A percentile compares a stretch with the other conserved stretches of the same genome.
phyloP scores from a whole-genome alignment of 2,329 filamentous ascomycete genomes.

The Hymenoscyphus albidus region DNA sequence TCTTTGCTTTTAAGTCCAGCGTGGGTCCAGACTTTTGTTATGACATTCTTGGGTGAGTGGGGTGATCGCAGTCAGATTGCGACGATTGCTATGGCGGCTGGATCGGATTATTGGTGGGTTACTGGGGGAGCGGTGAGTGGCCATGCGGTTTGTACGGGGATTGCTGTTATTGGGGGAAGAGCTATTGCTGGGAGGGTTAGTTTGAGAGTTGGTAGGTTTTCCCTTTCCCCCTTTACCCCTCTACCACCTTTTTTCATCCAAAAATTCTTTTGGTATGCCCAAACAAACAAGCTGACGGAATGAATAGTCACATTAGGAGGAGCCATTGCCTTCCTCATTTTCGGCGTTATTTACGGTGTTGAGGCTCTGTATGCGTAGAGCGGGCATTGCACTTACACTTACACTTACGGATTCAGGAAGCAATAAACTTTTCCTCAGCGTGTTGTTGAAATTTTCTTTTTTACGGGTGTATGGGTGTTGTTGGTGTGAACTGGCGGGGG shows the following conservation, averaged over 20 bases:
- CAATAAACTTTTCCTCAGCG: no score
- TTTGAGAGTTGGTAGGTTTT: conserved; percentile 83
- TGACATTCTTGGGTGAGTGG: conserved; percentile 99
- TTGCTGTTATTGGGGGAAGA: conserved; percentile 85
- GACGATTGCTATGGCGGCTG: conserved; percentile 97
- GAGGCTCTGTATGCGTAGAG: conserved; percentile 61
- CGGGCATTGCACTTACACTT: background rate
- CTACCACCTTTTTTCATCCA: background rate
- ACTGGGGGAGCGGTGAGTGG: conserved; percentile 82
- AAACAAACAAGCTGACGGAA: conserved; percentile 21
- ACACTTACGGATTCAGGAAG: no score
- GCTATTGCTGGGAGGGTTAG: conserved; percentile 93
- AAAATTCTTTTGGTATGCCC: background rate
- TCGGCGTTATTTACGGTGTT: conserved; percentile 86
- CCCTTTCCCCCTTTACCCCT: background rate
- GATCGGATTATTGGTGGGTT: conserved; percentile 99
- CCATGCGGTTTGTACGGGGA: conserved; percentile 84
- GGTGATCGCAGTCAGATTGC: conserved; percentile 96
- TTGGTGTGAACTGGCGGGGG: no score
- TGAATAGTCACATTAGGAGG: conserved; percentile 81
- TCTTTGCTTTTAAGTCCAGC: conserved; percentile 87
- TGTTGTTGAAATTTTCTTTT: no score
- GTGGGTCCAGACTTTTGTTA: conserved; percentile 98
- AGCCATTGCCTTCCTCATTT: conserved; percentile 82
- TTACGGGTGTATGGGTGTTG: no score